Conservation (phyloP, 2,329 filamentous ascomycete genomes). For the Phaeosphaeriaceae sp. region DNA sequence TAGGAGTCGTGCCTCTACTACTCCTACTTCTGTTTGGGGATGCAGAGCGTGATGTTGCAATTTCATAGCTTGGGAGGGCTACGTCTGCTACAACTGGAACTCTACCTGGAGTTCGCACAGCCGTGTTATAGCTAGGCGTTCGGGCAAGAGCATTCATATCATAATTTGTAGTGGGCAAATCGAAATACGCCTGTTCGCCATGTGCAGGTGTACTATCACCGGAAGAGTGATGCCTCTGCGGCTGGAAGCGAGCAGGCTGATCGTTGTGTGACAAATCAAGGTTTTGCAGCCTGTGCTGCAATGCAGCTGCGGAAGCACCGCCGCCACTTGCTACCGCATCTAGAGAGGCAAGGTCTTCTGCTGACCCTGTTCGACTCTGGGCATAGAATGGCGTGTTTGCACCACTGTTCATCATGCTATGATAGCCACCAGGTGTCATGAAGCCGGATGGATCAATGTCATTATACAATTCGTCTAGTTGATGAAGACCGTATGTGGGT, state of each 20-base stretch:
- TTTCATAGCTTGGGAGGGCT: constrained; percentile 53
- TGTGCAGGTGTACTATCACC: constrained; percentile 44
- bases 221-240: constrained; percentile 39
- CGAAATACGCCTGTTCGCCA: constrained; percentile 30
- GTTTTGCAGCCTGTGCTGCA: constrained; percentile 72
- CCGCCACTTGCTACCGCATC: constrained; percentile 44
- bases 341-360: constrained; percentile 78
- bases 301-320: constrained; percentile 61
- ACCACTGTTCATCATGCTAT: constrained; percentile 62
- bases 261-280: constrained; percentile 51
- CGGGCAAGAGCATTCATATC: constrained; percentile 56
- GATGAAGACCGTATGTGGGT: constrained; percentile 90
- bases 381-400: constrained; percentile 80
- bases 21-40: constrained; percentile 43
- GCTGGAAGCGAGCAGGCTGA: constrained; percentile 36
- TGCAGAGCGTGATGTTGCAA: constrained; percentile 53
- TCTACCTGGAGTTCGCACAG: constrained; percentile 52
- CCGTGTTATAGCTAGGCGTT: constrained; percentile 60
- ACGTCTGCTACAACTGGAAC: constrained; percentile 47
- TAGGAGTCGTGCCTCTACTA: constrained; percentile 42
- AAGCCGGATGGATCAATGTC: constrained; percentile 83
- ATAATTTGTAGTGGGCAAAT: constrained; percentile 30
- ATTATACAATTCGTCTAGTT: constrained; percentile 88
- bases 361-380: constrained; percentile 73
- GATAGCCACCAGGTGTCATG: constrained; percentile 70